These are phyloP conservation scores for Calonectria henricotiae DNA, from an alignment of 2,329 filamentous ascomycete genomes.

Conservation along the genomic window DNA sequence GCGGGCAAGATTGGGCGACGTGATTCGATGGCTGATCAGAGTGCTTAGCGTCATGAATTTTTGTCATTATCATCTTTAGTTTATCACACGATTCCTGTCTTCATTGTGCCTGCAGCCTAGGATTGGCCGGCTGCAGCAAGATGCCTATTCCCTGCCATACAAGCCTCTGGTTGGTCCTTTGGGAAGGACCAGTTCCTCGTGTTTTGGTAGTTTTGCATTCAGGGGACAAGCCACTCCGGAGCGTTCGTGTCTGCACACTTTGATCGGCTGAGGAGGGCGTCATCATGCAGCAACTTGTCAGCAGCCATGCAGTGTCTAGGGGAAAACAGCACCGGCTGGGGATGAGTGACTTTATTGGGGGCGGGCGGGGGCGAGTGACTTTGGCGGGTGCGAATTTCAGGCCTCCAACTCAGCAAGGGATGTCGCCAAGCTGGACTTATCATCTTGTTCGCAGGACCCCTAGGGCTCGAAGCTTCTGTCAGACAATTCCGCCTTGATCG, in stretches of 20 bases:
- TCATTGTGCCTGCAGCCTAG: not conserved
- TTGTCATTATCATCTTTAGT: not conserved
- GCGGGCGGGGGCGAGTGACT: not conserved
- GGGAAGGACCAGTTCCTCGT: not conserved
- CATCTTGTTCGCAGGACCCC: not conserved
- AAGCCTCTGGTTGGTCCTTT: not conserved
- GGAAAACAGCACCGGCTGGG: slow-evolving; percentile 4
- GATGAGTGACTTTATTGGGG: not conserved
- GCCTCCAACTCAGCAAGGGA: not conserved
- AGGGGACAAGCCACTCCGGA: slow-evolving; percentile 22
- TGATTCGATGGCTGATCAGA: slow-evolving; percentile 4
- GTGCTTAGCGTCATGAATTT: slow-evolving; percentile 9
- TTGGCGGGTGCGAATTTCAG: slow-evolving; percentile 19
- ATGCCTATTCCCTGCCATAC: slow-evolving; percentile 3
- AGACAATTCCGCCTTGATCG: slow-evolving; percentile 5
- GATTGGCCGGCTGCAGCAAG: slow-evolving; percentile 12
- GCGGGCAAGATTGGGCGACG: not conserved
- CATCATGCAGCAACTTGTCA: slow-evolving; percentile 23
- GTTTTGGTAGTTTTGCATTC: slow-evolving; percentile 5
- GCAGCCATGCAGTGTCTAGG: slow-evolving; percentile 3
- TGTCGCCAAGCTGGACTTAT: not conserved
- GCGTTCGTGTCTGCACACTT: slow-evolving; percentile 14
- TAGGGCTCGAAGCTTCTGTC: not conserved
- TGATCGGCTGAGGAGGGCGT: slow-evolving; percentile 19
- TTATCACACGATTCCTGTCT: slow-evolving; percentile 5